phyloP scores from a whole-genome alignment of 192 early-diverging fungal genomes.

The Podila minutissima region DNA sequence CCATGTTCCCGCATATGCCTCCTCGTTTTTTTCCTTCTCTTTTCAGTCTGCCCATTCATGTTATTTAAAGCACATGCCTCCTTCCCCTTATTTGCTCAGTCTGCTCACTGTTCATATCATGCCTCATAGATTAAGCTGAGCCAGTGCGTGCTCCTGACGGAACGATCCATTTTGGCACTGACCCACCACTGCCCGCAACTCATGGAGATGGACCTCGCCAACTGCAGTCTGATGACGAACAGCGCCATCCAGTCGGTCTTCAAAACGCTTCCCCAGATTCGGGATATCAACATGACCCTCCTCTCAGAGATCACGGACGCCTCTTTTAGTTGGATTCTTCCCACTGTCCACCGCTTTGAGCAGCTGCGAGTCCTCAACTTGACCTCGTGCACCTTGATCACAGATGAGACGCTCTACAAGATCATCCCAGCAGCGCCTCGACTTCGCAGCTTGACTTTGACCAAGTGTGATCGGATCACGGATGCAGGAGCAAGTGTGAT shows the following conservation, averaged over 20 bases:
- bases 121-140: slow-evolving; percentile 63
- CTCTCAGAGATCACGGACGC: slow-evolving; percentile 47
- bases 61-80: not conserved
- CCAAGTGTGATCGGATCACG: slow-evolving; percentile 65
- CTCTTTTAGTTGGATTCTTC: slow-evolving; percentile 43
- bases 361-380: slow-evolving; percentile 65
- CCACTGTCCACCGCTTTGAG: slow-evolving; percentile 44
- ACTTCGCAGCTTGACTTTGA: slow-evolving; percentile 63
- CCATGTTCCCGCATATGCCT: not conserved
- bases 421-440: slow-evolving; percentile 62
- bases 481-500: slow-evolving; percentile 59
- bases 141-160: slow-evolving; percentile 59
- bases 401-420: slow-evolving; percentile 56
- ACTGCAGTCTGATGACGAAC: slow-evolving; percentile 61
- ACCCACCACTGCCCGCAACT: slow-evolving; percentile 59
- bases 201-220: slow-evolving; percentile 65
- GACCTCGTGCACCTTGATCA: slow-evolving; percentile 54
- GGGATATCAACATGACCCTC: slow-evolving; percentile 60
- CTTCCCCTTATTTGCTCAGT: slow-evolving; percentile 4
- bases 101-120: too few relatives aligned
- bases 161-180: slow-evolving; percentile 56
- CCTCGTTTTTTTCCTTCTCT: not conserved
- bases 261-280: slow-evolving; percentile 53
- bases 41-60: not conserved
- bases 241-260: slow-evolving; percentile 54